Evolutionary conservation across 805 yeast species (phyloP).

Genomic region (Lachancea quebecensis): DNA sequence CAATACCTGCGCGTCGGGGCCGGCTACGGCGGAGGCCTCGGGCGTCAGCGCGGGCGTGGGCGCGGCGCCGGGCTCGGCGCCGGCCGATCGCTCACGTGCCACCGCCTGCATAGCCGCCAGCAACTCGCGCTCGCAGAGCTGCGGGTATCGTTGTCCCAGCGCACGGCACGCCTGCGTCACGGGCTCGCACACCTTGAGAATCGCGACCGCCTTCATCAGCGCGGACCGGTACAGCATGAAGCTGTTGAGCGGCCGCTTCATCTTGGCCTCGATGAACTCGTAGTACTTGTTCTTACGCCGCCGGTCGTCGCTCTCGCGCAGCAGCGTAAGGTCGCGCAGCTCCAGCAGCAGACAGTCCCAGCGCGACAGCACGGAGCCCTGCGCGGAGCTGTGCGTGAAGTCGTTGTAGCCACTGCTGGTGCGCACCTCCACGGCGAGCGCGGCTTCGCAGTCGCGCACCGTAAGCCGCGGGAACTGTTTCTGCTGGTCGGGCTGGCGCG

Average conservation of each 20-base stretch:
- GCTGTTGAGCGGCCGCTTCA: slow-evolving; percentile 11
- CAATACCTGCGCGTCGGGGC: not conserved
- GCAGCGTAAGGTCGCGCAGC: slow-evolving; percentile 7
- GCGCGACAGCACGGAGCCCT: slow-evolving; percentile 1
- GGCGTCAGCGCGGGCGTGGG: not conserved
- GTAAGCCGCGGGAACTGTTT: slow-evolving; percentile 10
- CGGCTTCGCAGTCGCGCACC: slow-evolving; percentile 2
- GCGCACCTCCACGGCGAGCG: slow-evolving; percentile 7
- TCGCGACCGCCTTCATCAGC: slow-evolving; percentile 8
- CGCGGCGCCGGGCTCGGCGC: not conserved
- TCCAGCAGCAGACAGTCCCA: slow-evolving; percentile 5
- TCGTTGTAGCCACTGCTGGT: slow-evolving; percentile 10
- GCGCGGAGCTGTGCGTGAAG: slow-evolving; percentile 1
- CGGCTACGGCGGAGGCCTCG: not conserved
- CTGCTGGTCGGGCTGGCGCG: slow-evolving; percentile 2
- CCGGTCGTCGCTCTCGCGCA: slow-evolving; percentile 11
- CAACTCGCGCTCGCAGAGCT: slow-evolving; percentile 1
- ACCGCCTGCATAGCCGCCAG: slow-evolving; percentile 3
- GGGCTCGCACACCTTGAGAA: slow-evolving; percentile 6
- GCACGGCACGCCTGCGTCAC: slow-evolving; percentile 8
- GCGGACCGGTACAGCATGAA: slow-evolving; percentile 10
- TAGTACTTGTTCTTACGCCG: slow-evolving; percentile 10
- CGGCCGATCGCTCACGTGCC: slow-evolving; percentile 8
- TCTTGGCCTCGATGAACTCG: slow-evolving; percentile 10
- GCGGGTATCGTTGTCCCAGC: not conserved